phyloP scores from a whole-genome alignment of 495 filamentous ascomycete species.

The Penicillium nucicola region DNA sequence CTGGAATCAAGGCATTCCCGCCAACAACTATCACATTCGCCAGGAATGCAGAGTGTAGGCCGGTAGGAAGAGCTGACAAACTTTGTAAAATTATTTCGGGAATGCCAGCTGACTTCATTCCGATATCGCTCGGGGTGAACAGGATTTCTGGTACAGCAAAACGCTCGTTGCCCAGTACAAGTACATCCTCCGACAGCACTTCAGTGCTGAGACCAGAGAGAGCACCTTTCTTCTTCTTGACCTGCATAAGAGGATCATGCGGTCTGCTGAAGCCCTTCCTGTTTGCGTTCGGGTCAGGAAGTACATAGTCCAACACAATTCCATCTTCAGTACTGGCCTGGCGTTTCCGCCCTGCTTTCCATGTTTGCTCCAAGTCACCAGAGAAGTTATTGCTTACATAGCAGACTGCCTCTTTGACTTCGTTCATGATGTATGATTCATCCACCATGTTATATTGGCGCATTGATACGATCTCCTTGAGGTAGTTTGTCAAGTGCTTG shows the following conservation, averaged over 20 bases:
- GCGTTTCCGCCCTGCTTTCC: conserved; percentile 70
- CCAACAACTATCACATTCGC: conserved; percentile 89
- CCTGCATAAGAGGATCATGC: conserved; percentile 64
- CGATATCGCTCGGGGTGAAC: conserved; percentile 83
- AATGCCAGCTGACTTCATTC: conserved; percentile 79
- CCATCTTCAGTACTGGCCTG: conserved; percentile 48
- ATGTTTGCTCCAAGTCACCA: conserved; percentile 73
- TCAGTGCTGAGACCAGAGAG: conserved; percentile 49
- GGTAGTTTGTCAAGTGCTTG: conserved; percentile 90
- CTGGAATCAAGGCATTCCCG: conserved; percentile 74
- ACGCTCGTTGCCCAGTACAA: conserved; percentile 87
- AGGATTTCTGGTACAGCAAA: conserved; percentile 89
- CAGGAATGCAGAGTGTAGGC: conserved; percentile 72
- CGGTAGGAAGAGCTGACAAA: conserved; percentile 70
- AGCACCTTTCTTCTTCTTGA: conserved; percentile 56
- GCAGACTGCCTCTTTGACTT: conserved; percentile 89
- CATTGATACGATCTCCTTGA: conserved; percentile 85
- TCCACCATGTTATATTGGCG: conserved; percentile 93
- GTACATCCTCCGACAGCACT: conserved; percentile 68
- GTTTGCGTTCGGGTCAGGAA: conserved; percentile 82
- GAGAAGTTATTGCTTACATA: conserved; percentile 79
- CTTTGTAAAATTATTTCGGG: conserved; percentile 78
- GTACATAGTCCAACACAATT: conserved; percentile 88
- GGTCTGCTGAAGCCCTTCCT: conserved; percentile 71
- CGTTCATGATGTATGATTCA: conserved; percentile 87